A percentile compares a stretch with the other conserved stretches of the same genome.
phyloP scores from a whole-genome alignment of 768 basidiomycete genomes.

The Mycena chlorophos region DNA sequence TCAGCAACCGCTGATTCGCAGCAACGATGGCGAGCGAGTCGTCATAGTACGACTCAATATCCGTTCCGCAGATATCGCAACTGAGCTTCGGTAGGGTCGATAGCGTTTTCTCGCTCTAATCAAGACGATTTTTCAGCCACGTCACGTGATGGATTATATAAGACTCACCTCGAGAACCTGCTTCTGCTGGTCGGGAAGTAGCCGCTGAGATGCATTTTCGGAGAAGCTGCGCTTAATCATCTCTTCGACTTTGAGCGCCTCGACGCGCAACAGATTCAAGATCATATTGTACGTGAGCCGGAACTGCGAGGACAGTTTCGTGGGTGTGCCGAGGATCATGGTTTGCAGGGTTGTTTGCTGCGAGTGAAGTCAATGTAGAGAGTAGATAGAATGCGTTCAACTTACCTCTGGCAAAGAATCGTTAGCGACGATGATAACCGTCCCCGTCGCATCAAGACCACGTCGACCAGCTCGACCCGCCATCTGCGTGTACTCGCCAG shows the following conservation, averaged over 20 bases:
- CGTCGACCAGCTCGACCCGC: conserved; percentile 96
- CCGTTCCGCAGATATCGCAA: conserved; percentile 67
- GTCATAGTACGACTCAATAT: conserved; percentile 80
- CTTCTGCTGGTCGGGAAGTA: conserved; percentile 92
- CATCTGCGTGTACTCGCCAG: conserved; percentile 98
- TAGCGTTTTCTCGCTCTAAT: conserved; percentile 71
- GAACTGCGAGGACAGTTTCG: conserved; percentile 93
- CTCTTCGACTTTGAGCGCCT: conserved; percentile 94
- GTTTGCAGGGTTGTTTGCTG: conserved; percentile 74
- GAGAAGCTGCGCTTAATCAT: conserved; percentile 99
- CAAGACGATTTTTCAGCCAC: too few species aligned
- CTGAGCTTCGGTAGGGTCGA: conserved; percentile 60
- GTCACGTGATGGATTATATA: too few species aligned
- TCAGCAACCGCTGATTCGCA: conserved; percentile 61
- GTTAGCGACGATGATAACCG: conserved; percentile 86
- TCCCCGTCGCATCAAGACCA: conserved; percentile 92
- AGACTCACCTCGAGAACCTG: conserved; percentile 85
- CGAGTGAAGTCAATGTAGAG: background rate
- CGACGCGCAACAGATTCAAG: conserved; percentile 91
- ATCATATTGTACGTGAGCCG: conserved; percentile 99
- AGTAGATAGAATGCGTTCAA: background rate
- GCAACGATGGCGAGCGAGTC: conserved; percentile 59
- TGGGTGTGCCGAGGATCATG: conserved; percentile 95
- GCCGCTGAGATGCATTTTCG: conserved; percentile 90
- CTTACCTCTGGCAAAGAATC: conserved; percentile 84